Evolutionary conservation across 352 stramenopile genomes (phyloP), one percentile per base, ranked within the genome.

Genomic region (Plasmopara viticola): DNA sequence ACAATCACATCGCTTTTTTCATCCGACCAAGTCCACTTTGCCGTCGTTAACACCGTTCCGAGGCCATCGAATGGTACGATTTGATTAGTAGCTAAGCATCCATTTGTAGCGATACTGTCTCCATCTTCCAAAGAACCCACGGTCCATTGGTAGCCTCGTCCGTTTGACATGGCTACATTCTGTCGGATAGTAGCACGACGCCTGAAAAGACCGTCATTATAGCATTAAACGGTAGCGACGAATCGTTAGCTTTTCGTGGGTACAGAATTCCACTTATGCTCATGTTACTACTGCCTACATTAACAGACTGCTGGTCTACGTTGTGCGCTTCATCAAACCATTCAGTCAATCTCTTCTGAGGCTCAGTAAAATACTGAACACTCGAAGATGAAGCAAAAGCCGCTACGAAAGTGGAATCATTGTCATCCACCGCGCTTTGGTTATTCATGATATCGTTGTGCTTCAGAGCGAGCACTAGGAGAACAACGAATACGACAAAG

Each of bases 71-170:
- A 49, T 25, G 18, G 35, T 9, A 43, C n/a, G 12, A 9, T 35
- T 25, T 49, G 5, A 15, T 53, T 64, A 14, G 29, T 4, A 45
- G 20, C 40, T 42, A 70, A 51, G 25, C 62, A 70, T n/a, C 46
- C 47, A 35, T 29, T 46, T 8, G 54, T 61, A 34, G 20, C 12
- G 39, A 67, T 42, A 18, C 2, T 61, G 31, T 70, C 54, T 37
- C 46, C 62, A 39, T 50, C 38, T 13, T 45, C 45, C 18, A 61
- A 42, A 13, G 44, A 51, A 30, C 43, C 62, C 47, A 38, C 39
- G 14, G 34, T 45, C 64, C 64, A 72, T 35, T 68, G 46, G 43
- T 58, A 72, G 14, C 60, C 64, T 39, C 43, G 61, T 31, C 53
- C 64, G n/a, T 65, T 51, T 25, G 35, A 38, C 31, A 66, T 15